These are phyloP conservation scores for Ophiocordyceps polyrhachis-furcata DNA, from an alignment of 2,329 filamentous ascomycete species.

Conservation along the genomic window DNA sequence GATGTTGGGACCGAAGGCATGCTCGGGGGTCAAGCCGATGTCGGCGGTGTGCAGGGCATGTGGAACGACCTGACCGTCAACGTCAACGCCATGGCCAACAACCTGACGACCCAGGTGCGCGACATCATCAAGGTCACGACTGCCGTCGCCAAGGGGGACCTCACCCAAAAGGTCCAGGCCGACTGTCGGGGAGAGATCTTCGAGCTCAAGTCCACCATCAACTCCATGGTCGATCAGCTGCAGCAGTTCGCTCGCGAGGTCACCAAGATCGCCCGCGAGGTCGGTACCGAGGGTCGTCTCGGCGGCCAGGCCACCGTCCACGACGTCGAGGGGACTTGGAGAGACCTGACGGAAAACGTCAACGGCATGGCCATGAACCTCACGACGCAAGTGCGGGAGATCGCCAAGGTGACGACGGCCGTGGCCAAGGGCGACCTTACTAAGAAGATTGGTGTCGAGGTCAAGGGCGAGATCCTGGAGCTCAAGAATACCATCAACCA, in stretches of 20 bases:
- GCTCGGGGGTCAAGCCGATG: conserved; percentile 64
- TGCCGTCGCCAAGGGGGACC: conserved; percentile 62
- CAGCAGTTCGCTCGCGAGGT: conserved; percentile 95
- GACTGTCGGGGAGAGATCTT: conserved; percentile 83
- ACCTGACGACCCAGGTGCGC: conserved; percentile 73
- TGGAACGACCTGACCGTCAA: conserved; percentile 79
- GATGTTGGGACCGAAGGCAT: conserved; percentile 76
- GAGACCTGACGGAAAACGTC: conserved; percentile 84
- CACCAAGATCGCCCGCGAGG: conserved; percentile 87
- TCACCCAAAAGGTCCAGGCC: conserved; percentile 92
- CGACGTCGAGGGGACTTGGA: conserved; percentile 94
- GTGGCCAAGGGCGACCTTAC: conserved; percentile 88
- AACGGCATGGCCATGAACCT: conserved; percentile 98
- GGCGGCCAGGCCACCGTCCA: conserved; percentile 92
- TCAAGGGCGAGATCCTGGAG: conserved; percentile 83
- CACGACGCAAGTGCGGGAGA: conserved; percentile 93
- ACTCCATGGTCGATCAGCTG: conserved; percentile 96
- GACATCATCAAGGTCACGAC: conserved; percentile 79
- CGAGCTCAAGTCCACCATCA: conserved; percentile 94
- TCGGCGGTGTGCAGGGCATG: conserved; percentile 71
- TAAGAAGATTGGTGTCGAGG: conserved; percentile 89
- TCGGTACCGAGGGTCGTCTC: conserved; percentile 85
- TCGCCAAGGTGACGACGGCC: conserved; percentile 88
- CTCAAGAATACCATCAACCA: conserved; percentile 97
- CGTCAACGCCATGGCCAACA: conserved; percentile 77